phyloP scores from a whole-genome alignment of 495 filamentous ascomycete species.

The Penicillium verhagenii region DNA sequence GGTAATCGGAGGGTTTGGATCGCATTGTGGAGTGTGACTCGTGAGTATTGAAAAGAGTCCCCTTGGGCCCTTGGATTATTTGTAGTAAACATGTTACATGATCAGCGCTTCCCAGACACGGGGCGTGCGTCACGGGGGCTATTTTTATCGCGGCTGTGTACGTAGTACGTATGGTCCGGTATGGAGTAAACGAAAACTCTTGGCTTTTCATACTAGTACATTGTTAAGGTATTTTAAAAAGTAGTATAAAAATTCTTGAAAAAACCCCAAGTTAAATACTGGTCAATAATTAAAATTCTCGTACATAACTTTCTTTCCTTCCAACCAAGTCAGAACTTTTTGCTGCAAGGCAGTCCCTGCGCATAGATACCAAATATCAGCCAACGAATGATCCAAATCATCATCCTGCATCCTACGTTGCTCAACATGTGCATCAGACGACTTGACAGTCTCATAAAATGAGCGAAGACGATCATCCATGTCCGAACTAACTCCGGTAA shows the following conservation, averaged over 20 bases:
- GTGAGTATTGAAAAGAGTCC: constrained; percentile 1
- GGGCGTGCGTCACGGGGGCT: constrained; percentile 23
- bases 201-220: too few species aligned
- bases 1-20: constrained; percentile 56
- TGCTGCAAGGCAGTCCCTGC: constrained; percentile 56
- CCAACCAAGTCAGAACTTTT: constrained; percentile 59
- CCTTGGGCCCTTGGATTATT: constrained; percentile 2
- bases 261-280: not conserved
- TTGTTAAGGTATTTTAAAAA: too few species aligned
- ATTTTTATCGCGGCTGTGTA: constrained; percentile 23
- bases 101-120: constrained; percentile 29
- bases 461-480: not conserved
- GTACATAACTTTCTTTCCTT: constrained; percentile 58
- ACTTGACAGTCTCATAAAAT: not conserved
- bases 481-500: not conserved
- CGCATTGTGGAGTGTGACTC: constrained; percentile 26
- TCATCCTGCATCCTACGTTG: constrained; percentile 19
- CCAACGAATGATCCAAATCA: constrained; percentile 38
- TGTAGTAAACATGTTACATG: constrained; percentile 20
- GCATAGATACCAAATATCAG: constrained; percentile 66
- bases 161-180: not conserved
- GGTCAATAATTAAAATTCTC: constrained; percentile 71
- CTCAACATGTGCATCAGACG: constrained; percentile 56
- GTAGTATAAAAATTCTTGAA: not conserved
- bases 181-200: too few species aligned